Conservation (phyloP, 2,329 filamentous ascomycete species). For the Hypoxylon sp. region DNA sequence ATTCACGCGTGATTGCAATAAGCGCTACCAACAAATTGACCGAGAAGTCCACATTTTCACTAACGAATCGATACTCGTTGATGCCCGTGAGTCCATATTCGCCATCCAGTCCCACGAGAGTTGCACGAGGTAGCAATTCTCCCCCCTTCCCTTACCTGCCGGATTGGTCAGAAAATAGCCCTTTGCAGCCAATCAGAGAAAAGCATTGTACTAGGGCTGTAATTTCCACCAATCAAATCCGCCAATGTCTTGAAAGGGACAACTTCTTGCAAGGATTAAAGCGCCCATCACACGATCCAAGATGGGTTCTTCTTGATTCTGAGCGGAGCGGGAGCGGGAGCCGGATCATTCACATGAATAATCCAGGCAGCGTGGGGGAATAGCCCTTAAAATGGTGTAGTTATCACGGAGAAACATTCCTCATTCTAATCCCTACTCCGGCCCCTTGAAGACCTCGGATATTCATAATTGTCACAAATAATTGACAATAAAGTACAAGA, state of each 20-base stretch:
- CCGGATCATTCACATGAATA: not conserved
- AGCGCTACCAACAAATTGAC: constrained; percentile 21
- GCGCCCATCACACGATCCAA: constrained; percentile 26
- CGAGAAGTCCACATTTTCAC: constrained; percentile 16
- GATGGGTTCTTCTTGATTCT: constrained; percentile 8
- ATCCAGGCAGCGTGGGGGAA: not conserved
- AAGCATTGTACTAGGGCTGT: constrained; percentile 7
- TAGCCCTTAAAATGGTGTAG: not conserved
- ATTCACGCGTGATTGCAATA: constrained; percentile 25
- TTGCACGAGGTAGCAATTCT: constrained; percentile 10
- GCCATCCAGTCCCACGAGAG: constrained; percentile 4
- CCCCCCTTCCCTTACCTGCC: constrained; percentile 24
- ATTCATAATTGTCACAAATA: too few relatives aligned
- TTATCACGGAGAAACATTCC: not conserved
- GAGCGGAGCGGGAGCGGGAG: not conserved
- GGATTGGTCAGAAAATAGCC: constrained; percentile 41
- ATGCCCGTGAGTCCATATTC: constrained; percentile 11
- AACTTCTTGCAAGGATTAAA: constrained; percentile 24
- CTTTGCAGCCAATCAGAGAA: constrained; percentile 32
- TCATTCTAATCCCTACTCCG: not conserved
- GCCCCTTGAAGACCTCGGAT: not conserved
- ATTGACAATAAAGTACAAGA: too few relatives aligned
- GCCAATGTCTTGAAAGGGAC: constrained; percentile 9
- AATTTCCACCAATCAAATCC: constrained; percentile 3
- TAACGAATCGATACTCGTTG: constrained; percentile 23